Conservation (phyloP, 2,329 filamentous ascomycete species). For the Pseudopyricularia javanii region DNA sequence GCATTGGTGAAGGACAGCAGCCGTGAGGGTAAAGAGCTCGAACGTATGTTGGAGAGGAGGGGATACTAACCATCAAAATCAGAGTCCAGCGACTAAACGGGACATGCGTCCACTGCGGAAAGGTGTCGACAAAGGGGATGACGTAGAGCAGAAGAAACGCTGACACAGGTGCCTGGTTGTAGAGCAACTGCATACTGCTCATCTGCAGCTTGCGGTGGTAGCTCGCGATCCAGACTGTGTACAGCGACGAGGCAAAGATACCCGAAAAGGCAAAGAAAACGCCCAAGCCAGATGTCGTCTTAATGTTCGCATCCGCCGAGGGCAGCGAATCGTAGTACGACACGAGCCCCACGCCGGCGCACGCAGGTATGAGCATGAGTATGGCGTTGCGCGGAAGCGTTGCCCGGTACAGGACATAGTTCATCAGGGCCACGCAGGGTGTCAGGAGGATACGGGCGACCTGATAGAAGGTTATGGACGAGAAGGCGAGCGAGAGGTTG, state of each 20-base stretch:
- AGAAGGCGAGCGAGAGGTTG: constrained; percentile 56
- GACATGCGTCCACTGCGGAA: constrained; percentile 43
- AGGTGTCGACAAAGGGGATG: constrained; percentile 53
- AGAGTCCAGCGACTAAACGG: constrained; percentile 40
- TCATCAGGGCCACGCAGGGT: constrained; percentile 52
- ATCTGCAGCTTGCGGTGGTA: constrained; percentile 55
- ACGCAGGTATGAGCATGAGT: constrained; percentile 46
- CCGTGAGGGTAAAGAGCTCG: no score
- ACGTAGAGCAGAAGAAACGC: constrained; percentile 51
- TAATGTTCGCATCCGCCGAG: constrained; percentile 29
- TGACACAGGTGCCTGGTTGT: constrained; percentile 54
- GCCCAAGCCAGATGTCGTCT: constrained; percentile 45
- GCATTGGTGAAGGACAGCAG: no score
- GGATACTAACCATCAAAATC: constrained; percentile 37
- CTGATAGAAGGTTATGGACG: constrained; percentile 59
- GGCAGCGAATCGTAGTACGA: constrained; percentile 57
- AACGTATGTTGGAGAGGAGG: no score
- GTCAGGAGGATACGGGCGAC: constrained; percentile 56
- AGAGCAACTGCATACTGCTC: constrained; percentile 56
- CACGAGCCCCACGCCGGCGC: constrained; percentile 51
- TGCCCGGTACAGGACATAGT: constrained; percentile 46
- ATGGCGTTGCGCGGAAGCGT: constrained; percentile 42
- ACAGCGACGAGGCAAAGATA: constrained; percentile 53
- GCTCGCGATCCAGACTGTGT: constrained; percentile 56
- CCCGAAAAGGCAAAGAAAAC: constrained; percentile 51